Percentiles rank a stretch among this genome's conserved stretches.
These are phyloP conservation scores for Zalaria obscura DNA, from an alignment of 2,329 filamentous ascomycete genomes.

Conservation along the genomic window DNA sequence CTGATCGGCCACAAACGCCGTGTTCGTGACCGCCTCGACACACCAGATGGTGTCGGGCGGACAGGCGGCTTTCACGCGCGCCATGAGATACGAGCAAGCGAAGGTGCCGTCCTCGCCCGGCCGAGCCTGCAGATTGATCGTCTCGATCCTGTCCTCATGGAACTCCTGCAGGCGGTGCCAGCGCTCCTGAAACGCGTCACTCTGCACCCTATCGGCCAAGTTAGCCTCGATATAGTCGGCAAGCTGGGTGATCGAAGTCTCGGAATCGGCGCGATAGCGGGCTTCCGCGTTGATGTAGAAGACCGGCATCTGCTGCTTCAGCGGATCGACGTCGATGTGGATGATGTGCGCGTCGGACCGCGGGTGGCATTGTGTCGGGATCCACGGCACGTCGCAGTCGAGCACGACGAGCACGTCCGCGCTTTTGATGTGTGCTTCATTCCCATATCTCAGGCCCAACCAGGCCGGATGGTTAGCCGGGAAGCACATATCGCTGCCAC, in stretches of 20 bases:
- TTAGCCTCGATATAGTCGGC: slow-evolving; percentile 42
- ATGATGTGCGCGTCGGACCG: slow-evolving; percentile 42
- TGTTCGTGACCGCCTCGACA: slow-evolving; percentile 66
- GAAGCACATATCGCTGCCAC: slow-evolving; percentile 71
- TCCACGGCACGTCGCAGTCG: slow-evolving; percentile 89
- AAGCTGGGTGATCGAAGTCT: slow-evolving; percentile 53
- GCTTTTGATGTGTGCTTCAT: slow-evolving; percentile 56
- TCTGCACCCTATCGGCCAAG: slow-evolving; percentile 27
- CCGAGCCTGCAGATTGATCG: slow-evolving; percentile 42
- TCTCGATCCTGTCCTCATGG: slow-evolving; percentile 44
- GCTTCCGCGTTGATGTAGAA: slow-evolving; percentile 41
- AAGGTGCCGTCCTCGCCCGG: slow-evolving; percentile 50
- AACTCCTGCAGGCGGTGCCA: slow-evolving; percentile 42
- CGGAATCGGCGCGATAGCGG: slow-evolving; percentile 36
- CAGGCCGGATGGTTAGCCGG: slow-evolving; percentile 50
- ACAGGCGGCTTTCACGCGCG: slow-evolving; percentile 39
- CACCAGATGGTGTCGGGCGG: slow-evolving; percentile 58
- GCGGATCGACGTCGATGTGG: slow-evolving; percentile 52
- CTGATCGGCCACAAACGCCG: slow-evolving; percentile 53
- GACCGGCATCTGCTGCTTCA: slow-evolving; percentile 48
- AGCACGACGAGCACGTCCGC: slow-evolving; percentile 77
- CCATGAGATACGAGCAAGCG: slow-evolving; percentile 43
- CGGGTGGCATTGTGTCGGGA: slow-evolving; percentile 59
- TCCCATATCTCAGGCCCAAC: slow-evolving; percentile 55
- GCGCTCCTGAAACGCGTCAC: slow-evolving; percentile 27